A percentile compares a stretch with the other conserved stretches of the same genome.
Evolutionary conservation across 352 stramenopile genomes (phyloP).

Genomic region (Globisporangium alternatum): DNA sequence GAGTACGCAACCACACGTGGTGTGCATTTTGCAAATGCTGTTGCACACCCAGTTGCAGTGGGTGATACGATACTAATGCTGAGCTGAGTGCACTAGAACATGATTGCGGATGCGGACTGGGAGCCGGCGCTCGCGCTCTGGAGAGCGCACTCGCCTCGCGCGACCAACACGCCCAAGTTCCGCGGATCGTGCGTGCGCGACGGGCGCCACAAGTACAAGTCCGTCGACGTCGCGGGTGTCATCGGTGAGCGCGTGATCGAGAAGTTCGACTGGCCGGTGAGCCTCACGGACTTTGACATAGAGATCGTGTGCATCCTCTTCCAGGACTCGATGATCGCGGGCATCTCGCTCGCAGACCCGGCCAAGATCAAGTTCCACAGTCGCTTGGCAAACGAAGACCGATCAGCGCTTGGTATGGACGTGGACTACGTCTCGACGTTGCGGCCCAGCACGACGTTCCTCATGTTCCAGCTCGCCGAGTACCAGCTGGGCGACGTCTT

Average conservation of each 20-base stretch:
- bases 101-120: slow-evolving; percentile 55
- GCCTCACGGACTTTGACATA: slow-evolving; percentile 61
- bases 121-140: slow-evolving; percentile 52
- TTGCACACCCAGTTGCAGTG: not conserved
- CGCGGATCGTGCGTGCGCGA: slow-evolving; percentile 78
- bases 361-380: slow-evolving; percentile 63
- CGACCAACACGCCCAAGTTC: slow-evolving; percentile 42
- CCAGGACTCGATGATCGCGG: slow-evolving; percentile 62
- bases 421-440: slow-evolving; percentile 76
- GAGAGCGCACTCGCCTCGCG: slow-evolving; percentile 33
- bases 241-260: slow-evolving; percentile 55
- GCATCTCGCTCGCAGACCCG: slow-evolving; percentile 60
- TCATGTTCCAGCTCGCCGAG: slow-evolving; percentile 68
- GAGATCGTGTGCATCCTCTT: slow-evolving; percentile 79
- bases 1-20: slow-evolving; percentile 27
- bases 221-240: slow-evolving; percentile 54
- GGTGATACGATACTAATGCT: not conserved
- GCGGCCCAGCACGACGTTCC: slow-evolving; percentile 67
- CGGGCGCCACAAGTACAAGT: slow-evolving; percentile 72
- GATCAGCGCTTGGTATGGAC: slow-evolving; percentile 37
- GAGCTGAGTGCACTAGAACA: slow-evolving; percentile 25
- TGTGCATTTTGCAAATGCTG: not conserved
- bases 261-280: slow-evolving; percentile 60
- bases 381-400: slow-evolving; percentile 66
- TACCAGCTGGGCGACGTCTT: slow-evolving; percentile 59